These are phyloP conservation scores for Trichoderma asperellum DNA, from an alignment of 2,329 filamentous ascomycete genomes.

Conservation along the genomic window DNA sequence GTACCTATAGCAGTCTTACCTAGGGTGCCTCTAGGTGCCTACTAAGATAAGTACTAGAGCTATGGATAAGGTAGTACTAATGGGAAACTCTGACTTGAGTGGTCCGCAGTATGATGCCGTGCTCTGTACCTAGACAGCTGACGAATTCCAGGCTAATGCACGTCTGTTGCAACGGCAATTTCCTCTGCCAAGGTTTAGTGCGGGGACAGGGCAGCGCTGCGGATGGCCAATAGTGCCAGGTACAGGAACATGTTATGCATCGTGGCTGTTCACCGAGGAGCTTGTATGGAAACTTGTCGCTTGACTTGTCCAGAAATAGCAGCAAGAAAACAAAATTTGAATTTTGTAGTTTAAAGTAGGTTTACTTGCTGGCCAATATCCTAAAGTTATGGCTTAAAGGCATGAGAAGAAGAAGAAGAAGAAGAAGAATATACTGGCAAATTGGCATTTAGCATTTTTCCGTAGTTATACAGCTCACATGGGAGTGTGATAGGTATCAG, in stretches of 20 bases:
- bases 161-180: slow-evolving; percentile 28
- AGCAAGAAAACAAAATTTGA: neutral
- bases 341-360: neutral
- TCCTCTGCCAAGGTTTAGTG: slow-evolving; percentile 30
- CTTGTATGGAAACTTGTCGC: neutral
- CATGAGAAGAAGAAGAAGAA: neutral
- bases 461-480: neutral
- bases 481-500: neutral
- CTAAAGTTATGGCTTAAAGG: neutral
- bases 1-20: too few species aligned
- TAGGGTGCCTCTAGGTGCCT: too few species aligned
- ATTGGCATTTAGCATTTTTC: neutral
- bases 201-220: slow-evolving; percentile 8
- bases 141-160: slow-evolving; percentile 21
- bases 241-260: neutral
- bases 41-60: too few species aligned
- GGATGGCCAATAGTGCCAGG: neutral
- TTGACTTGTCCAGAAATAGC: neutral
- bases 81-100: neutral
- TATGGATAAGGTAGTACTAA: neutral
- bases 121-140: neutral
- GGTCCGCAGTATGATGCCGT: neutral
- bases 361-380: neutral
- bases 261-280: neutral
- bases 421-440: neutral